Percentiles rank a stretch among this genome's conserved stretches.
Conservation (phyloP, 768 basidiomycete species). For the Trametes meyenii region DNA sequence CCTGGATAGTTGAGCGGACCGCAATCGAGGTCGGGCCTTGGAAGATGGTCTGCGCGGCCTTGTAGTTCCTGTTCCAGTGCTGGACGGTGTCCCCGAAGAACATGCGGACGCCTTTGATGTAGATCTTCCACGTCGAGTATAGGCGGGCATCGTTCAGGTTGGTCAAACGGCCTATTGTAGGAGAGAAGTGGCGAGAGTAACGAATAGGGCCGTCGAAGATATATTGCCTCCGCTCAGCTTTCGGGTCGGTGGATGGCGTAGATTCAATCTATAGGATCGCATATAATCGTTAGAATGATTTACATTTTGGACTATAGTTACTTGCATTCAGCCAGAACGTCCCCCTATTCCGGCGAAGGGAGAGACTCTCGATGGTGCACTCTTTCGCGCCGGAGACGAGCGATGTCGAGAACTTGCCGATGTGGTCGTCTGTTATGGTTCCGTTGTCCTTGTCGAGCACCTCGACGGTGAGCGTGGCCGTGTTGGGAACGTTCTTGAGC, state of each 20-base stretch:
- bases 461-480: slow-evolving; percentile 60
- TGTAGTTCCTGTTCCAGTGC: slow-evolving; percentile 68
- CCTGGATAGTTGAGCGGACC: slow-evolving; percentile 68
- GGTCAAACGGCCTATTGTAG: slow-evolving; percentile 66
- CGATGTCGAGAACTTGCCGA: slow-evolving; percentile 63
- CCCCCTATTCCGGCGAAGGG: slow-evolving; percentile 54
- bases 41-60: slow-evolving; percentile 74
- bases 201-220: slow-evolving; percentile 75
- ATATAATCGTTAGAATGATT: not conserved
- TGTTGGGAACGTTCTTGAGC: slow-evolving; percentile 70
- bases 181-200: slow-evolving; percentile 71
- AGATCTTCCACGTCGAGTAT: slow-evolving; percentile 81
- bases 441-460: slow-evolving; percentile 73
- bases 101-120: slow-evolving; percentile 57
- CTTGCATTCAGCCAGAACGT: slow-evolving; percentile 71
- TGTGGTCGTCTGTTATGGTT: slow-evolving; percentile 57
- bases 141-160: slow-evolving; percentile 61
- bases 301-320: not conserved
- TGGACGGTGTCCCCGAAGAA: slow-evolving; percentile 65
- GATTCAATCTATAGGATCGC: slow-evolving; percentile 53
- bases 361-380: slow-evolving; percentile 56
- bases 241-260: slow-evolving; percentile 43
- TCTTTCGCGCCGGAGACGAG: slow-evolving; percentile 64
- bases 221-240: slow-evolving; percentile 52
- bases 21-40: slow-evolving; percentile 61